Evolutionary conservation across 257 asterid species (phyloP).

Genomic region (Paulownia fortunei): DNA sequence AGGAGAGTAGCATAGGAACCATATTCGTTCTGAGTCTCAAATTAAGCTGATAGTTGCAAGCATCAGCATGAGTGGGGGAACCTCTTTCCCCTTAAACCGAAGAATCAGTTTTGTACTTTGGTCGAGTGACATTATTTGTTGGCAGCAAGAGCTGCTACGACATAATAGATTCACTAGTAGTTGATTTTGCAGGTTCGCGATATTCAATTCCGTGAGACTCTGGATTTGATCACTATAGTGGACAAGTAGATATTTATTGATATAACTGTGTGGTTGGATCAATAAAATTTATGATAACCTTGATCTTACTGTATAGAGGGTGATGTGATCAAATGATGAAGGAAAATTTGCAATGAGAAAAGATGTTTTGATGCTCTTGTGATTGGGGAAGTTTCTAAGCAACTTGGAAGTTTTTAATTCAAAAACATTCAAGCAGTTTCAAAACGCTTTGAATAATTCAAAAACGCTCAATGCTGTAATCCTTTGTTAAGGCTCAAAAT

Average conservation of each 20-base stretch:
- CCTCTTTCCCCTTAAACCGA: not conserved
- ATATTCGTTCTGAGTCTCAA: not conserved
- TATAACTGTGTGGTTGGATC: constrained; percentile 11
- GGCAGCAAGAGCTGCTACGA: constrained; percentile 30
- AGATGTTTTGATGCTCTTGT: too few species aligned
- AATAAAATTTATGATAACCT: constrained; percentile 16
- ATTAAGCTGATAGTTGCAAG: constrained; percentile 34
- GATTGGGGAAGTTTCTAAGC: too few species aligned
- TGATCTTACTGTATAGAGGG: not conserved
- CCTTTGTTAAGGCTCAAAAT: too few species aligned
- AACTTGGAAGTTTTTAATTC: too few species aligned
- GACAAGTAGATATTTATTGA: constrained; percentile 20
- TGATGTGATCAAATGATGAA: too few species aligned
- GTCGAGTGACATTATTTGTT: constrained; percentile 30
- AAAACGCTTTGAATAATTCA: too few species aligned
- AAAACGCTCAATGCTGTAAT: too few species aligned
- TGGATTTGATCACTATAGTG: constrained; percentile 18
- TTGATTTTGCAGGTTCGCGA: constrained; percentile 39
- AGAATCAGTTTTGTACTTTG: constrained; percentile 36
- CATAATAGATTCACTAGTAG: constrained; percentile 7
- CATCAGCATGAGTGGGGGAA: constrained; percentile 7
- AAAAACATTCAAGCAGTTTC: too few species aligned
- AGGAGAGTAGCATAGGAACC: constrained; percentile 69
- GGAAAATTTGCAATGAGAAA: too few species aligned
- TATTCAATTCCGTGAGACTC: constrained; percentile 22